Percentiles rank a stretch among this genome's conserved stretches.
phyloP scores from a whole-genome alignment of 2,329 filamentous ascomycete genomes.

The Fusarium fujikuroi region DNA sequence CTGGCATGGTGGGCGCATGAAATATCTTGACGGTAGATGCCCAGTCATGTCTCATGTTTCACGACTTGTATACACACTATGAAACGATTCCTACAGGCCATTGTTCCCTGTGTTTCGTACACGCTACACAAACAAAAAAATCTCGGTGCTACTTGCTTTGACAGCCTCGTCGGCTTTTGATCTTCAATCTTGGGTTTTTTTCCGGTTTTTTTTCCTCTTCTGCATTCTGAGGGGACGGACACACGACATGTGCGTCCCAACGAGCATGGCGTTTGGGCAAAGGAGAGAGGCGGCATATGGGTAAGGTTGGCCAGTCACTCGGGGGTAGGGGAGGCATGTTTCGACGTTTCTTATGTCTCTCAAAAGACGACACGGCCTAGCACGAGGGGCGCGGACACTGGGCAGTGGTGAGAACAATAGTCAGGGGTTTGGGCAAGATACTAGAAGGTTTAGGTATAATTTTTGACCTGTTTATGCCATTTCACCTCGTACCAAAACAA shows the following conservation, averaged over 20 bases:
- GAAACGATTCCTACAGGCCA: conserved; percentile 44
- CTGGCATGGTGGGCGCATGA: conserved; percentile 69
- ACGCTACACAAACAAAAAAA: conserved; percentile 32
- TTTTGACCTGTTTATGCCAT: conserved; percentile 1
- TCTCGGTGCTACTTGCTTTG: conserved; percentile 30
- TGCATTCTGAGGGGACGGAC: conserved; percentile 41
- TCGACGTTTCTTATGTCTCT: conserved; percentile 20
- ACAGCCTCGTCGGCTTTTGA: conserved; percentile 32
- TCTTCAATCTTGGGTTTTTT: conserved; percentile 23
- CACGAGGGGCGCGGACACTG: not conserved
- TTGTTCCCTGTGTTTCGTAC: conserved; percentile 18
- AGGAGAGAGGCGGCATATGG: conserved; percentile 35
- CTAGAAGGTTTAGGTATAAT: not conserved
- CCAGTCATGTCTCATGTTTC: conserved; percentile 15
- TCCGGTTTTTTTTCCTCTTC: conserved; percentile 28
- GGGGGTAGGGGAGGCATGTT: conserved; percentile 19
- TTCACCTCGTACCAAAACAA: not conserved
- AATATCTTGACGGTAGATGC: conserved; percentile 11
- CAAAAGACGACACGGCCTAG: conserved; percentile 32
- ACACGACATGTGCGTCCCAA: conserved; percentile 37
- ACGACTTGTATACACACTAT: conserved; percentile 46
- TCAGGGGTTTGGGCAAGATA: not conserved
- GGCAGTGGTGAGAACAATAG: not conserved
- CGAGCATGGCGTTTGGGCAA: conserved; percentile 50
- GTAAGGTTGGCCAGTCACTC: conserved; percentile 25